Evolutionary conservation across 2,329 filamentous ascomycete genomes (phyloP).

Genomic region (Mariannaea elegans): DNA sequence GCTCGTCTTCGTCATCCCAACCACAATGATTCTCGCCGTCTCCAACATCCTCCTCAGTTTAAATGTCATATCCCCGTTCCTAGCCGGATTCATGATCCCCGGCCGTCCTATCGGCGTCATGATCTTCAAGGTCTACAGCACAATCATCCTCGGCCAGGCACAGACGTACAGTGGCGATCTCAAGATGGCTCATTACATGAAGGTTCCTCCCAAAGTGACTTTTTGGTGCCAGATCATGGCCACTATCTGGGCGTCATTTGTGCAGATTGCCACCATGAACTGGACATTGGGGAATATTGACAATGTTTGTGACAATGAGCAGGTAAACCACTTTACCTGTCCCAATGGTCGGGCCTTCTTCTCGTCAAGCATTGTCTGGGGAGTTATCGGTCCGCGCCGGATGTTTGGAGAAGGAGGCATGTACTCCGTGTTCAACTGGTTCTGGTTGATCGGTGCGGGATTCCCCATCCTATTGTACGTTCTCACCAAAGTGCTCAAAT

Average conservation of each 20-base stretch:
- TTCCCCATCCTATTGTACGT: slow-evolving; percentile 60
- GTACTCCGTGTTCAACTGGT: slow-evolving; percentile 60
- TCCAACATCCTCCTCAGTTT: slow-evolving; percentile 50
- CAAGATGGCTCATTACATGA: slow-evolving; percentile 61
- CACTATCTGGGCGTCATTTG: slow-evolving; percentile 54
- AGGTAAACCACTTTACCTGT: slow-evolving; percentile 45
- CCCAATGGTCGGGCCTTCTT: slow-evolving; percentile 56
- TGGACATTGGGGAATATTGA: slow-evolving; percentile 57
- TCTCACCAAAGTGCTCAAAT: slow-evolving; percentile 39
- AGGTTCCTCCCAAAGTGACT: slow-evolving; percentile 53
- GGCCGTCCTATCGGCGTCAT: slow-evolving; percentile 37
- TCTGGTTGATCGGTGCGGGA: slow-evolving; percentile 61
- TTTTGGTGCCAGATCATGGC: slow-evolving; percentile 51
- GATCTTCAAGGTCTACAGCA: slow-evolving; percentile 40
- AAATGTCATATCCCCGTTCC: slow-evolving; percentile 52
- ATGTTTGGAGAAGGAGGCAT: slow-evolving; percentile 64
- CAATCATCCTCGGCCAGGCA: slow-evolving; percentile 48
- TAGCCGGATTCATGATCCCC: slow-evolving; percentile 40
- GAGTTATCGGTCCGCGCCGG: slow-evolving; percentile 63
- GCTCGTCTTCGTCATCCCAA: slow-evolving; percentile 36
- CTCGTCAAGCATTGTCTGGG: slow-evolving; percentile 65
- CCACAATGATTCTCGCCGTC: slow-evolving; percentile 44
- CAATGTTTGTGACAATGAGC: slow-evolving; percentile 52
- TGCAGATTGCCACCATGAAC: slow-evolving; percentile 57
- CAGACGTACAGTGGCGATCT: slow-evolving; percentile 57